These are phyloP conservation scores for Alternaria gaisen DNA, from an alignment of 2,329 filamentous ascomycete genomes.

Conservation along the genomic window DNA sequence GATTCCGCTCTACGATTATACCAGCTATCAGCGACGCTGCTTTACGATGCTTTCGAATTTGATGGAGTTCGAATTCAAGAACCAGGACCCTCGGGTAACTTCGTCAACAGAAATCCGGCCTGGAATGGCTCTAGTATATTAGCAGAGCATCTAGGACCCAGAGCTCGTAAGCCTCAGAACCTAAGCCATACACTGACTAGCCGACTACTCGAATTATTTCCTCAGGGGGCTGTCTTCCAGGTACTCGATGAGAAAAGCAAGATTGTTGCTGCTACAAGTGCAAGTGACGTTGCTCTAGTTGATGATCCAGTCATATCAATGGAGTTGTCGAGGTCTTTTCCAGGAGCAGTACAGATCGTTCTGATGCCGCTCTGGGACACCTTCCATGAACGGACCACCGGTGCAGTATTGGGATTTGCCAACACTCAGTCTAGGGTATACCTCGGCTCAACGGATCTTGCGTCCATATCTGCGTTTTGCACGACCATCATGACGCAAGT, in stretches of 20 bases:
- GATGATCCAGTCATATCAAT: slow-evolving; percentile 1
- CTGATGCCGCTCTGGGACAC: slow-evolving; percentile 17
- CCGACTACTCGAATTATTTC: slow-evolving; percentile 6
- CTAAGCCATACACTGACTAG: background rate
- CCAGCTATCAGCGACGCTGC: slow-evolving; percentile 9
- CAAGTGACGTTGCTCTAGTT: background rate
- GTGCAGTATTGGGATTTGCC: slow-evolving; percentile 13
- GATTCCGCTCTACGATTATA: slow-evolving; percentile 8
- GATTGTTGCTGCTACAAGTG: slow-evolving; percentile 12
- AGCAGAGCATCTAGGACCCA: slow-evolving; percentile 9
- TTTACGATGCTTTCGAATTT: slow-evolving; percentile 14
- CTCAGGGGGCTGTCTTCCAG: slow-evolving; percentile 12
- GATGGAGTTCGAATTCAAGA: slow-evolving; percentile 16
- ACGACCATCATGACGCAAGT: slow-evolving; percentile 19
- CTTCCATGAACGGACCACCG: slow-evolving; percentile 14
- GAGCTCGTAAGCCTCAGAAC: background rate
- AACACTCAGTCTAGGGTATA: slow-evolving; percentile 12
- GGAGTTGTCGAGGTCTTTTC: slow-evolving; percentile 7
- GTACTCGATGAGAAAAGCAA: slow-evolving; percentile 2
- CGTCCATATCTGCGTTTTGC: slow-evolving; percentile 15
- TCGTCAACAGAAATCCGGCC: slow-evolving; percentile 10
- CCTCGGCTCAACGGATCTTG: slow-evolving; percentile 13
- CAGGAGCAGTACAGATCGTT: slow-evolving; percentile 7
- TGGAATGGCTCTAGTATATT: slow-evolving; percentile 15
- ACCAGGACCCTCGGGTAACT: slow-evolving; percentile 1